These are phyloP conservation scores for Chlorophyllum brunneum DNA, from an alignment of 768 basidiomycete species.

Conservation along the genomic window DNA sequence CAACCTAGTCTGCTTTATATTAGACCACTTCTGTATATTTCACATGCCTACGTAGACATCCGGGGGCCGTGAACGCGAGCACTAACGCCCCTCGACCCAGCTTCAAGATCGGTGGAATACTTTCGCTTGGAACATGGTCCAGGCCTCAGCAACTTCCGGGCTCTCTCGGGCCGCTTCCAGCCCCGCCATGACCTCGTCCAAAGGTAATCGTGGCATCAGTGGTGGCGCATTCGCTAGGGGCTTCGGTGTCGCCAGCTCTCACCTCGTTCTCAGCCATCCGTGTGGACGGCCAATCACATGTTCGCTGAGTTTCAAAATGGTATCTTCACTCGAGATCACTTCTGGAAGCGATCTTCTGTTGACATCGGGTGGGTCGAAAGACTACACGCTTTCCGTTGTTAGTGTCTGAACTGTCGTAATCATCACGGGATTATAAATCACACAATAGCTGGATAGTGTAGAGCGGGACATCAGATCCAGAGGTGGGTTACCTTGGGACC, in stretches of 20 bases:
- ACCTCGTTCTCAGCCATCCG: slow-evolving; percentile 49
- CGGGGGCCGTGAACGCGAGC: slow-evolving; percentile 38
- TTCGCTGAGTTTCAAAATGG: neutral
- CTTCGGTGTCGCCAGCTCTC: slow-evolving; percentile 42
- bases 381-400: no score
- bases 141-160: slow-evolving; percentile 54
- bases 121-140: slow-evolving; percentile 59
- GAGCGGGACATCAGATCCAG: no score
- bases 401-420: no score
- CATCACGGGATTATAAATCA: no score
- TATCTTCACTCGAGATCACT: slow-evolving; percentile 32
- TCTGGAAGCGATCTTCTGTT: slow-evolving; percentile 46
- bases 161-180: slow-evolving; percentile 43
- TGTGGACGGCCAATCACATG: neutral
- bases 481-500: no score
- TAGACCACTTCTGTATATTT: slow-evolving; percentile 5
- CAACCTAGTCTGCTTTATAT: no score
- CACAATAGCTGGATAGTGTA: no score
- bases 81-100: slow-evolving; percentile 38
- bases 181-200: slow-evolving; percentile 57
- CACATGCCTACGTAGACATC: slow-evolving; percentile 12
- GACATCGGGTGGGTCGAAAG: slow-evolving; percentile 45
- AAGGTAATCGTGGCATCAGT: slow-evolving; percentile 54
- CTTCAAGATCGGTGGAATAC: slow-evolving; percentile 43
- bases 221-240: slow-evolving; percentile 46